Evolutionary conservation across 495 filamentous ascomycete species (phyloP), one percentile per base, ranked within the genome.

Genomic region (Sordaria brevicollis): DNA sequence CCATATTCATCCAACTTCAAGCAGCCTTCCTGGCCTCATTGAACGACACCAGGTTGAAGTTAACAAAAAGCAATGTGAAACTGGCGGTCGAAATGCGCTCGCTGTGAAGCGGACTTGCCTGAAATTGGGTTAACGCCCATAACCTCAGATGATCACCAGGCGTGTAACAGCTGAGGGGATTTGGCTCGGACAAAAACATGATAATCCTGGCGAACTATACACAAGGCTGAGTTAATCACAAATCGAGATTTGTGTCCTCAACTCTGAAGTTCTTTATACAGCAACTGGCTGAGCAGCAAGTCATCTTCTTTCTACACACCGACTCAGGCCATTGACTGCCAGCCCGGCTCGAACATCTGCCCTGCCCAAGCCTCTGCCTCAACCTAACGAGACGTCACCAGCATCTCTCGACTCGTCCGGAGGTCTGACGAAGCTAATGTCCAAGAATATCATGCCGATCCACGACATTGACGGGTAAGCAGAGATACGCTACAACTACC

Each of bases 401-500:
- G 49, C 49, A 17, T 31, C 5, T 57, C 25, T 57, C 49, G 49
- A 57, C 49, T 31, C 49, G 25, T 57, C 11, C 31, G 49, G 49
- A 57, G 11, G 68, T 69, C 68, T 36, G 25, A 69, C 68, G 33
- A 62, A 35, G 57, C 19, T 38, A n/a, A 37, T 69, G 34, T 66
- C 34, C 49, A 66, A 66, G 38, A 35, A 67, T 66, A 69, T 70
- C 35, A 29, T 38, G 36, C 25, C 35, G 17, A n/a, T 43, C 62
- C 21, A 66, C 38, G 31, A 65, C 34, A 36, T 31, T 17, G 33
- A 36, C 65, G 57, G 41, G 5, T 57, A 31, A 57, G 49, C 49
- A 57, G 62, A 36, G 21, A 35, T 35, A 38, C 10, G 49, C 38
- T 67, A 69, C 37, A 41, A 74, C 69, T 69, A 49, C 71, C 72